Evolutionary conservation across 2,329 filamentous ascomycete genomes (phyloP).

Genomic region (Reticulascus tulasneorum): DNA sequence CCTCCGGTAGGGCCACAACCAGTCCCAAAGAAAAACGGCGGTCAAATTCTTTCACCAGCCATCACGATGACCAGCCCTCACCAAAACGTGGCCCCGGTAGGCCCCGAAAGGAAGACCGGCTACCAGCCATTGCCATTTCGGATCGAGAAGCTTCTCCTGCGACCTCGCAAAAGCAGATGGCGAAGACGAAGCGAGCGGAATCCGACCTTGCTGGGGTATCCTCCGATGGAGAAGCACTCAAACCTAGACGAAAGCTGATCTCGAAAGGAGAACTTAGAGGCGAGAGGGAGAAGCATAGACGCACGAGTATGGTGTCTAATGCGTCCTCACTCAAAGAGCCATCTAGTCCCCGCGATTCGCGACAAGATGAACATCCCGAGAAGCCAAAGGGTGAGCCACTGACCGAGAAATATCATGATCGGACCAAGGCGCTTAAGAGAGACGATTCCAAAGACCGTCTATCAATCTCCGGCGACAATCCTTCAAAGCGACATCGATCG

Average conservation of each 20-base stretch:
- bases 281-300: slow-evolving; percentile 54
- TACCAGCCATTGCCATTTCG: slow-evolving; percentile 42
- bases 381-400: slow-evolving; percentile 38
- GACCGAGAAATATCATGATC: slow-evolving; percentile 55
- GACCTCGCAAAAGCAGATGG: slow-evolving; percentile 39
- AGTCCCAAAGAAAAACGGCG: slow-evolving; percentile 48
- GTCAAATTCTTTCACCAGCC: slow-evolving; percentile 37
- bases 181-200: slow-evolving; percentile 50
- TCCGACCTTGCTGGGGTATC: slow-evolving; percentile 48
- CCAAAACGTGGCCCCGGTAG: slow-evolving; percentile 50
- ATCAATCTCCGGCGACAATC: slow-evolving; percentile 45
- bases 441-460: slow-evolving; percentile 57
- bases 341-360: slow-evolving; percentile 47
- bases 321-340: slow-evolving; percentile 50
- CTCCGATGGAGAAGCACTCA: slow-evolving; percentile 54
- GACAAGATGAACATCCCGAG: slow-evolving; percentile 44
- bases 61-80: slow-evolving; percentile 43
- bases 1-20: slow-evolving; percentile 27
- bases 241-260: slow-evolving; percentile 59
- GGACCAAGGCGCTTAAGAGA: slow-evolving; percentile 57
- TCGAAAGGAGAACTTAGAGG: slow-evolving; percentile 60
- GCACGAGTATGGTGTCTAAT: slow-evolving; percentile 54
- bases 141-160: slow-evolving; percentile 52
- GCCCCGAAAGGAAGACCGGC: slow-evolving; percentile 51
- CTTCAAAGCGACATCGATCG: slow-evolving; percentile 54